These are phyloP conservation scores for Lactarius tabidus DNA, from an alignment of 768 basidiomycete genomes.

Conservation along the genomic window DNA sequence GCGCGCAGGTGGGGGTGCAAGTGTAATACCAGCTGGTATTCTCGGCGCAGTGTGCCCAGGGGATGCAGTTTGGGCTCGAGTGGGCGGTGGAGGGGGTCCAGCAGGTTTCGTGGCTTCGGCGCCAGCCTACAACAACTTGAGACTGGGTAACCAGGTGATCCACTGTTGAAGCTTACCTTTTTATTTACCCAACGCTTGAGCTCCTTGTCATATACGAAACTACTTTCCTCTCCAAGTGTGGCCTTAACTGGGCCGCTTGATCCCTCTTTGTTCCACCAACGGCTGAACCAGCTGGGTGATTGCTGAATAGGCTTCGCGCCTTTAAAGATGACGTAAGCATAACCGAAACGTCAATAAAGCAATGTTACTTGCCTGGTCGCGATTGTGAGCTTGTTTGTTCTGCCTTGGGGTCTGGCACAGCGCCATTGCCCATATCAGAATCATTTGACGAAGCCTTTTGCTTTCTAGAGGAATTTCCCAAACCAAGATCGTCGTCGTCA, in stretches of 20 bases:
- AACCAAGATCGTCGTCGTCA: conserved; percentile 85
- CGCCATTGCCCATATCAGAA: conserved; percentile 29
- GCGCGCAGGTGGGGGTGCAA: conserved; percentile 44
- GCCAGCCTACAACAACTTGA: conserved; percentile 43
- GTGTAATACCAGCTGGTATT: conserved; percentile 35
- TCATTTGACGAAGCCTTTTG: conserved; percentile 34
- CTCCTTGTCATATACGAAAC: conserved; percentile 94
- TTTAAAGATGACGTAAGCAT: conserved; percentile 3
- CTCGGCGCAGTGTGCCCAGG: conserved; percentile 52
- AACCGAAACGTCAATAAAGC: not conserved
- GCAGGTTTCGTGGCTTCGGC: conserved; percentile 50
- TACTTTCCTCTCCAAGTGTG: conserved; percentile 85
- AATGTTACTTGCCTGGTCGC: conserved; percentile 34
- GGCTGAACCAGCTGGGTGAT: conserved; percentile 71
- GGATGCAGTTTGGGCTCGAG: conserved; percentile 82
- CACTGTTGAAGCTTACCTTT: conserved; percentile 49
- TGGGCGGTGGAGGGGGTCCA: conserved; percentile 69
- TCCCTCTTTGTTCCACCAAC: conserved; percentile 72
- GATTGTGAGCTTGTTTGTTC: conserved; percentile 27
- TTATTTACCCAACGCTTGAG: conserved; percentile 95
- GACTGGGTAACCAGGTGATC: not conserved
- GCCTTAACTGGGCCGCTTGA: conserved; percentile 77
- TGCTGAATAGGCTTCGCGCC: conserved; percentile 27
- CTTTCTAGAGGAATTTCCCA: conserved; percentile 67
- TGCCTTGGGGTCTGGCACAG: conserved; percentile 21